These are phyloP conservation scores for Peterozyma toletana DNA, from an alignment of 805 yeast species.

Conservation along the genomic window DNA sequence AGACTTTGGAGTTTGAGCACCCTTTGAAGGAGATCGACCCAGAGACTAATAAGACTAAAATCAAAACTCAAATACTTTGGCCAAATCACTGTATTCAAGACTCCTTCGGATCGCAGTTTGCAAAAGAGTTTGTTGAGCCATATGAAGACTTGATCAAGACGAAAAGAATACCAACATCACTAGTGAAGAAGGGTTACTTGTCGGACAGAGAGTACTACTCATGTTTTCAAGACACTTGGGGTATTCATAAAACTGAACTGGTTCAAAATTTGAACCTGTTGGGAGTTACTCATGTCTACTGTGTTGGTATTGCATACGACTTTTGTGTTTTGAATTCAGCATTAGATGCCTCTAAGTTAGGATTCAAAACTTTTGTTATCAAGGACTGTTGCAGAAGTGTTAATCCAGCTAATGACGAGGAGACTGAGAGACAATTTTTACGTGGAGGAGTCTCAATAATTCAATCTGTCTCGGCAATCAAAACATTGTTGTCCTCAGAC, in stretches of 20 bases:
- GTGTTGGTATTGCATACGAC: constrained; percentile 84
- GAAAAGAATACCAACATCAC: constrained; percentile 26
- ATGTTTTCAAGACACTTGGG: constrained; percentile 79
- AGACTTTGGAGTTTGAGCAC: constrained; percentile 37
- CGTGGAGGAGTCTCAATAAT: no score
- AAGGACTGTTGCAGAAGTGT: constrained; percentile 52
- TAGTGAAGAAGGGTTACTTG: constrained; percentile 66
- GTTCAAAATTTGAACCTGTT: constrained; percentile 35
- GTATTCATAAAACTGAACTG: constrained; percentile 61
- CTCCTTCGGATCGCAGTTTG: constrained; percentile 59
- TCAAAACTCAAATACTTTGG: constrained; percentile 54
- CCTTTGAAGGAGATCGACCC: constrained; percentile 33
- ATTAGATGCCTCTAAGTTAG: constrained; percentile 52
- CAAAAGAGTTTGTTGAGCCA: constrained; percentile 34
- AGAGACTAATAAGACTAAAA: constrained; percentile 15
- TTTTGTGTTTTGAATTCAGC: constrained; percentile 81
- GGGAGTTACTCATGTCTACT: constrained; percentile 51
- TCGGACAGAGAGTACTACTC: constrained; percentile 80
- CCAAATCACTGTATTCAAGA: constrained; percentile 86
- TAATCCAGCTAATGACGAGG: constrained; percentile 28
- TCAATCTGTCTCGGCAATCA: no score
- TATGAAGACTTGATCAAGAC: constrained; percentile 24
- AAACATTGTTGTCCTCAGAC: no score
- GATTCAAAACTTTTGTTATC: constrained; percentile 60
- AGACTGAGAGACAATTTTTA: constrained; percentile 21